Evolutionary conservation across 345 rosid genomes (phyloP), one percentile per base, ranked within the genome.

Genomic region (Fremontodendron californicum): DNA sequence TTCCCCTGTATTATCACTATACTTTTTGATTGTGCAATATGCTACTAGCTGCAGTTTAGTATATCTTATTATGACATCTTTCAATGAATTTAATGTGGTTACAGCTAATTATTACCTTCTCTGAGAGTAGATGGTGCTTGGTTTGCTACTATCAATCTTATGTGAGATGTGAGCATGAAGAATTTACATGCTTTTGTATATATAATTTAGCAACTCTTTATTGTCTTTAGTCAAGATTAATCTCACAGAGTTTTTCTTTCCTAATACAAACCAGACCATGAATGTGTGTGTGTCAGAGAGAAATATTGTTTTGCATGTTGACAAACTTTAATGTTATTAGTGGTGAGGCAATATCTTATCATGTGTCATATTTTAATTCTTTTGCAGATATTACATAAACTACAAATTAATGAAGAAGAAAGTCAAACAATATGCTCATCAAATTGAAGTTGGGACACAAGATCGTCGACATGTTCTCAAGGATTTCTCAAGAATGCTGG

Each of bases 401-500:
- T 95, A 95, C 74, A 95, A 95, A 75, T 79, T 91, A 78, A 95
- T 93, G 99, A 95, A 93, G 86, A 93, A 91, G 86, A 95, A 78
- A 81, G 97, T 95, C 80, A 89, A 83, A 80, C 94, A 93, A 74
- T 92, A 95, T 84, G 90, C 86, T 81, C 91, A 80, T 4, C 97
- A 95, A 83, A 93, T 95, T 52, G 88, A 85, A 83, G 90, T 78
- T 60, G 99, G 97, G 72, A 77, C 86, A 51, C 90, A 73, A 75
- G 94, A 96, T 81, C 97, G 90, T 57, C 90, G 86, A 71, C 91
- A 91, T 77, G 98, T 96, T 74, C 96, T 93, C 78, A 96, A 93
- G 91, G 99, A 96, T 87, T 96, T 96, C 92, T 96, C 99, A 7
- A 89, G 92, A 78, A 90, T 93, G 99, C 89, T 96, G 58, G 99